A percentile compares a stretch with the other conserved stretches of the same genome.
phyloP scores from a whole-genome alignment of 2,329 filamentous ascomycete species.

The Mycosphaerella sp. region DNA sequence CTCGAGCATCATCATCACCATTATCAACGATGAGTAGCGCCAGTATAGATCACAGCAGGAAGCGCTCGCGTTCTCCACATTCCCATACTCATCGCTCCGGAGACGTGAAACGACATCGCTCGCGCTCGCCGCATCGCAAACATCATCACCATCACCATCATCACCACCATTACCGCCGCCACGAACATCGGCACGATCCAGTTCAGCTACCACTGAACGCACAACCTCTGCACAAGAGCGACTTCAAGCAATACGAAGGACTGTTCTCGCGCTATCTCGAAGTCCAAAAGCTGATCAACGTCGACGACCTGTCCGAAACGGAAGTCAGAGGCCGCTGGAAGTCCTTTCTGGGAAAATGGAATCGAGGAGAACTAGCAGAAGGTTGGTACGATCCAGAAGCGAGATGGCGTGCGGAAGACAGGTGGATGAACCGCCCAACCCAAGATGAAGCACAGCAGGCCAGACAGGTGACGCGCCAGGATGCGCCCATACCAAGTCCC shows the following conservation, averaged over 20 bases:
- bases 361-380: constrained; percentile 75
- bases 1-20: not conserved
- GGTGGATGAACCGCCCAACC: constrained; percentile 21
- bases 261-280: constrained; percentile 81
- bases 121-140: constrained; percentile 25
- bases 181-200: not conserved
- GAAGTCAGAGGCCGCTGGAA: constrained; percentile 85
- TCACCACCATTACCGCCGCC: constrained; percentile 8
- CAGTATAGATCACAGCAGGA: constrained; percentile 25
- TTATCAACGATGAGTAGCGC: constrained; percentile 1
- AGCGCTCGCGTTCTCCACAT: constrained; percentile 20
- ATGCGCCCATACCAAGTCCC: constrained; percentile 7
- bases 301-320: constrained; percentile 64
- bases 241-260: constrained; percentile 59
- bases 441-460: not conserved
- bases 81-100: constrained; percentile 3
- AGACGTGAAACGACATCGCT: constrained; percentile 24
- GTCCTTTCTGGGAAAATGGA: constrained; percentile 89
- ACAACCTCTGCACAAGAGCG: constrained; percentile 59
- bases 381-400: constrained; percentile 88
- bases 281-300: constrained; percentile 71
- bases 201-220: constrained; percentile 22
- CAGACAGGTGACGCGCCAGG: constrained; percentile 3
- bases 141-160: constrained; percentile 8
- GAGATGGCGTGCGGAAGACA: constrained; percentile 48